Percentiles rank a stretch among this genome's conserved stretches.
phyloP scores from a whole-genome alignment of 1,139 yeast species.

The Pichia inconspicua region DNA sequence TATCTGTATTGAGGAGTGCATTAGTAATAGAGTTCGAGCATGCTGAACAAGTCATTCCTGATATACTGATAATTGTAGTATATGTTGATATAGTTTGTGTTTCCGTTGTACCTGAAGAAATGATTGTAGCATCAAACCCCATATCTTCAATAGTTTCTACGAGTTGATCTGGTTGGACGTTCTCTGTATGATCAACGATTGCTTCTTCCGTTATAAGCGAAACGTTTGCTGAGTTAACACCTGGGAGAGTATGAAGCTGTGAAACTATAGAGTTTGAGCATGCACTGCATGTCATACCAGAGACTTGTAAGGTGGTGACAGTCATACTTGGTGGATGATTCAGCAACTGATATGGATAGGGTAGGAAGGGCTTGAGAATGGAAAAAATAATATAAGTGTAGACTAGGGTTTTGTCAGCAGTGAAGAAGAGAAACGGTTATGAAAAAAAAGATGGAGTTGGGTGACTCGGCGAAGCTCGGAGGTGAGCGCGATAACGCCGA shows the following conservation, averaged over 20 bases:
- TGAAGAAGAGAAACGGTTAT: background rate
- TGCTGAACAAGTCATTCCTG: slow-evolving; percentile 87
- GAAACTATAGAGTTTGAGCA: slow-evolving; percentile 60
- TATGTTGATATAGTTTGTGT: background rate
- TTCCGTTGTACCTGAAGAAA: background rate
- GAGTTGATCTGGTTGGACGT: slow-evolving; percentile 31
- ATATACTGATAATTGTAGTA: slow-evolving; percentile 16
- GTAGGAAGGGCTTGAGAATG: too few species aligned
- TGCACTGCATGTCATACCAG: slow-evolving; percentile 85
- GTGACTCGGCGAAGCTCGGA: background rate
- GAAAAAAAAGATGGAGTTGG: background rate
- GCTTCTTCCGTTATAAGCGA: slow-evolving; percentile 72
- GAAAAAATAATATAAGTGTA: too few species aligned
- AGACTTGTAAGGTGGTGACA: slow-evolving; percentile 15
- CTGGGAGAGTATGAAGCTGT: slow-evolving; percentile 40
- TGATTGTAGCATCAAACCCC: slow-evolving; percentile 47
- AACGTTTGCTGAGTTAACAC: slow-evolving; percentile 46
- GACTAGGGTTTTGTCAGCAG: background rate
- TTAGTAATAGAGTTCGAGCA: slow-evolving; percentile 61
- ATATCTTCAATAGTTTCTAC: slow-evolving; percentile 53
- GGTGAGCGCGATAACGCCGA: slow-evolving; percentile 2
- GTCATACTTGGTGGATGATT: slow-evolving; percentile 1
- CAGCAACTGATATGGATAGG: too few species aligned
- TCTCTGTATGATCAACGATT: slow-evolving; percentile 37
- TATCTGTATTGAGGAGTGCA: slow-evolving; percentile 41